Base-by-base conservation (phyloP, 805 yeast species). In the Kuraishia molischiana region DNA sequence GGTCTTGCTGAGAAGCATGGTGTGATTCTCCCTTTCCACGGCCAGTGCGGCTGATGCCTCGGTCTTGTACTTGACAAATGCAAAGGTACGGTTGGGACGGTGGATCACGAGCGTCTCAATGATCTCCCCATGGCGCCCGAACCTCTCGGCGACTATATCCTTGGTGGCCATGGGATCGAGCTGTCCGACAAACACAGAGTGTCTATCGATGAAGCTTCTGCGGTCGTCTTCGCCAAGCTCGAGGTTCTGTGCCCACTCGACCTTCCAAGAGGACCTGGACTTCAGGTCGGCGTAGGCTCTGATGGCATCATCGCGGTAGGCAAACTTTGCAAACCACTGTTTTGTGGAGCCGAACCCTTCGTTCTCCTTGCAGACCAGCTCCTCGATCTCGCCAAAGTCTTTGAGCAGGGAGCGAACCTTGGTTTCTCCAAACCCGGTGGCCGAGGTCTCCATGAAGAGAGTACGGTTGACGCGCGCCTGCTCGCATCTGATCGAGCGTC, bases 391-490 rank as follows among this genome's bases (percentile, higher is more conserved):
- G 11, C 96, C 97, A 59, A 67, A 86, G 31, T 64, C 53, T 4
- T 58, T 51, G 37, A 80, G 56, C 19, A 64, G 45, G 1, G 52
- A 51, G 31, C 52, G 55, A 19, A 83, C 58, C 4, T 61, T 56
- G 4, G 43, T 36, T 33, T 48, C 50, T 1, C 49, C 53, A 11
- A 14, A 32, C 11, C 18, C 15, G 11, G 44, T 40, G 6, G 17
- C 17, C 9, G 48, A 43, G 4, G 65, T 56, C 1, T 77, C 58
- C 33, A 86, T 55, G 52, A 74, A 83, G 31, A 90, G 62, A 11
- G 97, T 89, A 45, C 97, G 69, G 58, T 89, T 90, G 34, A 89
- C 95, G 50, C 83, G 79, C 1, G 97, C 97, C 15, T 79, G 79
- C 59, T 90, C 97, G 59, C 95, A 85, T 39, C 97, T 71, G 32